Evolutionary conservation across 805 yeast genomes (phyloP).

Genomic region (Starmerella riodocensis): DNA sequence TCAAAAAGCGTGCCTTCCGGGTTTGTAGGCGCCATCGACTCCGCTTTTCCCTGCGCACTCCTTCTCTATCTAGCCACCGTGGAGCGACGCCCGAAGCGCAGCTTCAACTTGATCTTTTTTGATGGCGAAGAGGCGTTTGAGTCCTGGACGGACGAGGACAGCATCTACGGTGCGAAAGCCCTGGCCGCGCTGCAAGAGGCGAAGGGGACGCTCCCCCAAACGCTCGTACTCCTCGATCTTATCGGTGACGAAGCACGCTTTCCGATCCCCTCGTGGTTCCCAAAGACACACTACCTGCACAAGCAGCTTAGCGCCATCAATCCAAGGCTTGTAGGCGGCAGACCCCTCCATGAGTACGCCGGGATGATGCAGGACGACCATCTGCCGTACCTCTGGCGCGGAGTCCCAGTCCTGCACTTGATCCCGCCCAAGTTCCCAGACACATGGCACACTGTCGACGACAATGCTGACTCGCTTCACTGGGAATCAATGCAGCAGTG

Average conservation of each 20-base stretch:
- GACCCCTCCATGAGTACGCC: slow-evolving; percentile 14
- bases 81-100: slow-evolving; percentile 10
- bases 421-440: slow-evolving; percentile 42
- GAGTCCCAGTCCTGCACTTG: slow-evolving; percentile 39
- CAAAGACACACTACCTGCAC: slow-evolving; percentile 31
- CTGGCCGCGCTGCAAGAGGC: slow-evolving; percentile 33
- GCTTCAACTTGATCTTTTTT: slow-evolving; percentile 32
- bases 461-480: slow-evolving; percentile 35
- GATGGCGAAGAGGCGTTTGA: slow-evolving; percentile 53
- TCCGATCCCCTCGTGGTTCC: slow-evolving; percentile 34
- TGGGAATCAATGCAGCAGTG: slow-evolving; percentile 34
- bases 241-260: slow-evolving; percentile 32
- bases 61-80: slow-evolving; percentile 34
- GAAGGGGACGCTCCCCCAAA: slow-evolving; percentile 27
- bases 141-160: slow-evolving; percentile 40
- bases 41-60: slow-evolving; percentile 46
- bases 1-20: slow-evolving; percentile 39
- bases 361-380: slow-evolving; percentile 37
- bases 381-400: slow-evolving; percentile 36
- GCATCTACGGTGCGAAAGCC: slow-evolving; percentile 44
- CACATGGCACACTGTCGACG: slow-evolving; percentile 41
- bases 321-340: slow-evolving; percentile 20
- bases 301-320: slow-evolving; percentile 31
- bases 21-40: slow-evolving; percentile 47
- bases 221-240: slow-evolving; percentile 39